Evolutionary conservation across 2,329 filamentous ascomycete genomes (phyloP), one percentile per base, ranked within the genome.

Genomic region (Lachnellula occidentalis): DNA sequence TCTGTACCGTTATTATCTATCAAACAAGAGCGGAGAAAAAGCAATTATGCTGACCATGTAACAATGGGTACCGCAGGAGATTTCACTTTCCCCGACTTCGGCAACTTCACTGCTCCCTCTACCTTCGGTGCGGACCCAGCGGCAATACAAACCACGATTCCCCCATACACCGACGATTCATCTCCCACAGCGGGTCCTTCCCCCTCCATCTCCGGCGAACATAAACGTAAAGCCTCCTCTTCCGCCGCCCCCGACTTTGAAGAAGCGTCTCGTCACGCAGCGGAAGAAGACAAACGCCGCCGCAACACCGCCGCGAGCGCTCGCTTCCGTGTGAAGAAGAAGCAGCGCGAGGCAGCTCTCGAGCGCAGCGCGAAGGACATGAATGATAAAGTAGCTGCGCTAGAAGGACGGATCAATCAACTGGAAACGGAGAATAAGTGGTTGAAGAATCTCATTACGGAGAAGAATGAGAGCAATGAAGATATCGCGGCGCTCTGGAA

Each of bases 301-400:
- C 85, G 90, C 60, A 95, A 95, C 74, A 95, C 91, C 2, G 90
- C 90, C 34, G 90, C 90, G 53, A 91, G 86, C 61, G 90, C 90
- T 17, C 87, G 90, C 48, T 95, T 95, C 79, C 87, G 90, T 56
- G 84, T 94, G 69, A 95, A 95, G 83, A 95, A 95, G 86, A 95
- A 95, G 82, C 89, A 94, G 74, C 86, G 90, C 49, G 90, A 95
- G 76, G 88, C 92, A 71, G 87, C 88, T 8, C 82, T 95, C 50
- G 89, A 92, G 72, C 84, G 83, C 66, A 86, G 83, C 3, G 86
- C 90, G 65, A 90, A 91, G 72, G 90, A 95, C 63, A 88, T 92
- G 73, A 82, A 82, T 27, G 88, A 94, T 45, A 91, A 91, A 74
- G 87, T 92, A 50, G 77, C 81, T 17, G 76, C 77, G 17, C 78